These are phyloP conservation scores for Pythium folliculosum DNA, from an alignment of 352 stramenopile genomes.

Conservation along the genomic window DNA sequence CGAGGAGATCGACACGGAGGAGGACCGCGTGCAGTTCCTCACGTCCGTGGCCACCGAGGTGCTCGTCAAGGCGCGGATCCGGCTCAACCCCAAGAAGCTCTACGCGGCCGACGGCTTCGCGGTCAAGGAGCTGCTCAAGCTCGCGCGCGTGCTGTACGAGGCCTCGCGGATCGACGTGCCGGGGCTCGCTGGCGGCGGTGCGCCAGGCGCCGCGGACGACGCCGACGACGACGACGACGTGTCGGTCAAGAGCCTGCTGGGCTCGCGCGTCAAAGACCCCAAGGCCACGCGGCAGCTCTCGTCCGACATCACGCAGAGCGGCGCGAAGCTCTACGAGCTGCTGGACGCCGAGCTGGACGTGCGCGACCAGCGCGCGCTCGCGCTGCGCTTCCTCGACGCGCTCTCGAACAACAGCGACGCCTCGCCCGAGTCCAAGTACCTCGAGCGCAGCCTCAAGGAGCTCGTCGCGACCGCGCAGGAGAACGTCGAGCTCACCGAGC, in stretches of 20 bases:
- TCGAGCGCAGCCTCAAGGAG: conserved; percentile 85
- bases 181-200: conserved; percentile 38
- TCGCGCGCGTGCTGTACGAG: conserved; percentile 93
- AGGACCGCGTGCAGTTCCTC: conserved; percentile 95
- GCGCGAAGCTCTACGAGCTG: conserved; percentile 91
- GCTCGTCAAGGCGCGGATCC: conserved; percentile 89
- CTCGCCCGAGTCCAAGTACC: conserved; percentile 83
- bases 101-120: conserved; percentile 94
- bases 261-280: conserved; percentile 83
- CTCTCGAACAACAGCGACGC: conserved; percentile 85
- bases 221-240: conserved; percentile 79
- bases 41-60: conserved; percentile 84
- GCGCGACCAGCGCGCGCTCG: conserved; percentile 72
- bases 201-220: conserved; percentile 16
- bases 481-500: conserved; percentile 85
- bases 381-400: conserved; percentile 92
- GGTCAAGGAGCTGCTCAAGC: conserved; percentile 94
- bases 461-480: conserved; percentile 79
- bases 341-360: conserved; percentile 91
- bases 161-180: conserved; percentile 74
- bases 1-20: conserved; percentile 95
- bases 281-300: conserved; percentile 91
- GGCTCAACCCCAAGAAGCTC: conserved; percentile 94
- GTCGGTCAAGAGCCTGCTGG: conserved; percentile 68
- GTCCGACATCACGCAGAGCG: conserved; percentile 93